Base-by-base conservation (phyloP, 2,329 filamentous ascomycete species). In the Chaetothyriales sp. region DNA sequence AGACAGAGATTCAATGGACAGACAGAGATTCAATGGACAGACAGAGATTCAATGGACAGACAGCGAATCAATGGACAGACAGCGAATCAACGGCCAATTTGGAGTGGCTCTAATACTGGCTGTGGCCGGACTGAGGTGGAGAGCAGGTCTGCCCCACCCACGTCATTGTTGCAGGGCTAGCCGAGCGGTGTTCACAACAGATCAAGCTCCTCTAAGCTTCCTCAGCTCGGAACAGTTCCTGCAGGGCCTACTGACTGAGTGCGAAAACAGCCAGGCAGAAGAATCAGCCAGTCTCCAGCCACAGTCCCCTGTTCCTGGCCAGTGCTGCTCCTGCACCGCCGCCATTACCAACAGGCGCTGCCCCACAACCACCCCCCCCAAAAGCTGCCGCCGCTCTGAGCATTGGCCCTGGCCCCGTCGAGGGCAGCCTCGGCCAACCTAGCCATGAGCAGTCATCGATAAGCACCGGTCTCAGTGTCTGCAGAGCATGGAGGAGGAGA, bases 401-500 rank as follows among this genome's bases (percentile, higher is more conserved):
- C 15, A 13, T 5, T 15, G 10, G 33, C 10, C 33, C 33, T 40
- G 10, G 33, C 33, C 6, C 33, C 33, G 33, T 15, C 47, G 44
- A 52, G 52, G 44, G 45, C 54, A 53, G 52, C 48, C 58, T 54
- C 60, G 55, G 54, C 58, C 56, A 58, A 54, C 53, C 50, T 46
- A 51, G 60, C 67, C 67, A 73, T 70, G 69, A 71, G 68, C 67
- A 61, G 64, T 60, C 61, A 63, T 64, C 63, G 65, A 70, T 63
- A 66, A 73, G 67, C 74, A 77, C 65, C 68, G 74, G 70, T 74
- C 55, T 61, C 56, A 58, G 56, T 49, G 43, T 54, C 58, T 53
- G 54, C 53, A 55, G 69, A 78, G 75, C 70, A 85, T 86, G 76
- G 76, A 87, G 73, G 76, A 74, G 67, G 86, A 92, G 72, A 82